These are phyloP conservation scores for Neofusicoccum sp. DNA, from an alignment of 2,329 filamentous ascomycete species.

Conservation along the genomic window DNA sequence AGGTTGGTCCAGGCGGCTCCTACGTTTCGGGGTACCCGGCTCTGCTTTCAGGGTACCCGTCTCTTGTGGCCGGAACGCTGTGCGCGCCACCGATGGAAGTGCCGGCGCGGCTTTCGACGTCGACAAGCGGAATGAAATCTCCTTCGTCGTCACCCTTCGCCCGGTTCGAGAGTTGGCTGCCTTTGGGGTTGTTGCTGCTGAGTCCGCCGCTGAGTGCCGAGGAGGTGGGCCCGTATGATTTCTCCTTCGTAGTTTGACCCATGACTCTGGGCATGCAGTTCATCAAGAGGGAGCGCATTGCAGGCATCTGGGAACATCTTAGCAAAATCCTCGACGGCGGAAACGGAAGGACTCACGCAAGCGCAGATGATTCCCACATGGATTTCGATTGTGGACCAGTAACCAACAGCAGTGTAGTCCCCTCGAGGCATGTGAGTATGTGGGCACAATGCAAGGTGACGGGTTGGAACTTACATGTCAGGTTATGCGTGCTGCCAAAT, in stretches of 20 bases:
- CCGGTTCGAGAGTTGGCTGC: constrained; percentile 2
- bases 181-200: background rate
- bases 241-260: constrained; percentile 9
- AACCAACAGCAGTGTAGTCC: constrained; percentile 43
- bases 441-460: background rate
- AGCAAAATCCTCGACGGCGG: background rate
- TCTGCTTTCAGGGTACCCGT: constrained; percentile 2
- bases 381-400: constrained; percentile 46
- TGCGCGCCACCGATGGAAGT: constrained; percentile 1
- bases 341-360: constrained; percentile 34
- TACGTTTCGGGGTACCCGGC: background rate
- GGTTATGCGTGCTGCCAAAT: constrained; percentile 46
- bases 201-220: background rate
- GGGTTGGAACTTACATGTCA: constrained; percentile 31
- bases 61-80: constrained; percentile 8
- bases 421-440: background rate
- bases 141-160: constrained; percentile 7
- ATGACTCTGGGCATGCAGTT: constrained; percentile 16
- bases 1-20: background rate
- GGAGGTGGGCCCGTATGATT: background rate
- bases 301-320: background rate
- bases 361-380: constrained; percentile 44
- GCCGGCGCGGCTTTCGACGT: constrained; percentile 18
- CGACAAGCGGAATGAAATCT: constrained; percentile 16
- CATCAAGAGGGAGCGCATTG: constrained; percentile 11